phyloP scores from a whole-genome alignment of 345 rosid genomes.

The Arabidopsis suecica region DNA sequence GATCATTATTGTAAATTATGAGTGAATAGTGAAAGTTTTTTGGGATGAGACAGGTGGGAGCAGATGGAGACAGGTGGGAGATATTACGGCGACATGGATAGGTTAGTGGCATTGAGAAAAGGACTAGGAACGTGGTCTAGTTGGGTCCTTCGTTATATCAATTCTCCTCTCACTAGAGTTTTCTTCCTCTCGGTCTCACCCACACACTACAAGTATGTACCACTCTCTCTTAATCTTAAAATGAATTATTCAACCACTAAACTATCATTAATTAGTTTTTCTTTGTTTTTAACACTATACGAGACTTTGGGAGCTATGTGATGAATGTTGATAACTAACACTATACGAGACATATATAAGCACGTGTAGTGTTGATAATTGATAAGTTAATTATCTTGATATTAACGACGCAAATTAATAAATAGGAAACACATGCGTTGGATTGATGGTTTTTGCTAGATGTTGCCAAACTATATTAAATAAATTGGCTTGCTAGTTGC shows the following conservation, averaged over 20 bases:
- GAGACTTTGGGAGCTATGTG: background rate
- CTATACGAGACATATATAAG: background rate
- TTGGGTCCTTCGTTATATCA: slow-evolving; percentile 71
- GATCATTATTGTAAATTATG: background rate
- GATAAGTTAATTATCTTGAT: slow-evolving; percentile 5
- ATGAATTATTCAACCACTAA: background rate
- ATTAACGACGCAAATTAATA: slow-evolving; percentile 11
- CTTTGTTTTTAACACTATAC: background rate
- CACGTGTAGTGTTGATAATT: slow-evolving; percentile 19
- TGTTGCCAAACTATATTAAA: slow-evolving; percentile 31
- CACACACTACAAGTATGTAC: slow-evolving; percentile 74
- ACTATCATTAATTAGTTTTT: background rate
- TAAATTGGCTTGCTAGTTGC: slow-evolving; percentile 23
- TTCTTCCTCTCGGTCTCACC: slow-evolving; percentile 92
- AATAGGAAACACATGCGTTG: slow-evolving; percentile 29
- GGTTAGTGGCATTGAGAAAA: slow-evolving; percentile 75
- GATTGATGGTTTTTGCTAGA: slow-evolving; percentile 24
- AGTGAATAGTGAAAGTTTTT: slow-evolving; percentile 22
- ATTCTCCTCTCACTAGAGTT: slow-evolving; percentile 59
- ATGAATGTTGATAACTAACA: background rate
- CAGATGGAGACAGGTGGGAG: slow-evolving; percentile 76
- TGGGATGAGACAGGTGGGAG: slow-evolving; percentile 80
- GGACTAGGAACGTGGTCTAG: slow-evolving; percentile 84
- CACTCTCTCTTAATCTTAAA: background rate
- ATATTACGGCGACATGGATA: slow-evolving; percentile 84